phyloP scores from a whole-genome alignment of 768 basidiomycete species.

The Postia placenta region DNA sequence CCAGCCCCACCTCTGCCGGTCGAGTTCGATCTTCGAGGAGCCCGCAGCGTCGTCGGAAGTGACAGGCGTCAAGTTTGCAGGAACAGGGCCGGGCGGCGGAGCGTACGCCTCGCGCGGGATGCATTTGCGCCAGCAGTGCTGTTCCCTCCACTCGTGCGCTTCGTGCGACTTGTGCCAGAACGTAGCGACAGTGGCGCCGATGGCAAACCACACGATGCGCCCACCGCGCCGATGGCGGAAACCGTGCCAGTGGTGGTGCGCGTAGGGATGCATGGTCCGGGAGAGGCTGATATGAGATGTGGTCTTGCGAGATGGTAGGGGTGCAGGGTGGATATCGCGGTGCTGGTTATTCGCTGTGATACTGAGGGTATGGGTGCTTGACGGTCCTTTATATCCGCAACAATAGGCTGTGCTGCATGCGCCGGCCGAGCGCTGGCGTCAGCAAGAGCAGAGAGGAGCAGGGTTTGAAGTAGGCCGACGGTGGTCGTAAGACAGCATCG shows the following conservation, averaged over 20 bases:
- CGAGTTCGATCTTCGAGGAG: background rate
- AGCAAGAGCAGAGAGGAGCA: background rate
- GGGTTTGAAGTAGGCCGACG: background rate
- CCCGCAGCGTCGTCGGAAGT: background rate
- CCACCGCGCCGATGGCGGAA: slow-evolving; percentile 36
- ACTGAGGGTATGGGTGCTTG: too few relatives aligned
- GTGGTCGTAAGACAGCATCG: background rate
- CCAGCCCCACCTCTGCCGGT: slow-evolving; percentile 2
- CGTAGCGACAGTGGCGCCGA: slow-evolving; percentile 44
- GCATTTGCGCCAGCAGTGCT: slow-evolving; percentile 22
- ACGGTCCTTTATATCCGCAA: background rate
- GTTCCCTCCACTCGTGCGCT: slow-evolving; percentile 26
- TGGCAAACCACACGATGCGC: slow-evolving; percentile 61
- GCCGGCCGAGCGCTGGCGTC: background rate
- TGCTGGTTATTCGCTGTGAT: too few relatives aligned
- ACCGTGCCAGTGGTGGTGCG: background rate
- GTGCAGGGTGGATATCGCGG: too few relatives aligned
- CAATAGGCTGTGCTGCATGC: background rate
- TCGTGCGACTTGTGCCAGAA: slow-evolving; percentile 37
- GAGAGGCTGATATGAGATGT: background rate
- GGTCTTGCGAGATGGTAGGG: too few relatives aligned
- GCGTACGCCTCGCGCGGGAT: slow-evolving; percentile 22
- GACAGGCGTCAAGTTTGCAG: background rate
- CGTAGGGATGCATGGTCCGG: background rate
- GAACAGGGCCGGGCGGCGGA: slow-evolving; percentile 4